phyloP scores from a whole-genome alignment of 2,329 filamentous ascomycete species.

The Rhynchosporium graminicola region DNA sequence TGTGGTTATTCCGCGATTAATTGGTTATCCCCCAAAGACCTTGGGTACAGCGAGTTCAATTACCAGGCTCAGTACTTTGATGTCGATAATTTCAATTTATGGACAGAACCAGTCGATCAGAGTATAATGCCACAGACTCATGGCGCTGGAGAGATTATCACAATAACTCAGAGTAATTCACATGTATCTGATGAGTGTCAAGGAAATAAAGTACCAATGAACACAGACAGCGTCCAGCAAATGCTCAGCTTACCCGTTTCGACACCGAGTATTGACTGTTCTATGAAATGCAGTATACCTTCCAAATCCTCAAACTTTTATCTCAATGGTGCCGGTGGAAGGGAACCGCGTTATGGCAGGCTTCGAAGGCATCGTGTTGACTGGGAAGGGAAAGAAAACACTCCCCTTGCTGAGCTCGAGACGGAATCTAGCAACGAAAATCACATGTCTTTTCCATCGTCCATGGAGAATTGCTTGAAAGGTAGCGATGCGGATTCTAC shows the following conservation, averaged over 20 bases:
- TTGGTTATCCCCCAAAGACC: conserved; percentile 6
- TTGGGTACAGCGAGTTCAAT: conserved; percentile 9
- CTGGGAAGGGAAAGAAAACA: neutral
- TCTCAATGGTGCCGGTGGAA: neutral
- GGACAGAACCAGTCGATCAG: neutral
- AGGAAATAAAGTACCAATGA: neutral
- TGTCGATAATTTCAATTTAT: conserved; percentile 2
- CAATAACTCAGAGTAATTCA: neutral
- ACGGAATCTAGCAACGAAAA: neutral
- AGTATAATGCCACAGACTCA: neutral
- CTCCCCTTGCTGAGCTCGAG: neutral
- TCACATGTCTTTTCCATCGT: neutral
- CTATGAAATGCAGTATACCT: neutral
- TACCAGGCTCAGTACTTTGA: conserved; percentile 2
- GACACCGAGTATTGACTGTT: neutral
- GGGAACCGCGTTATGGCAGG: conserved; percentile 1
- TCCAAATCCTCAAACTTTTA: conserved; percentile 3
- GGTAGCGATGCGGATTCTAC: neutral
- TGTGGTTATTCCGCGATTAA: conserved; percentile 3
- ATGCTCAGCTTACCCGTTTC: neutral
- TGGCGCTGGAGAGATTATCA: neutral
- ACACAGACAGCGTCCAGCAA: neutral
- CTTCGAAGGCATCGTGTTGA: conserved; percentile 1
- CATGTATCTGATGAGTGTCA: neutral
- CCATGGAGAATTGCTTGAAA: neutral